phyloP scores from a whole-genome alignment of 2,329 filamentous ascomycete species.

The Macrophomina pseudophaseolina region DNA sequence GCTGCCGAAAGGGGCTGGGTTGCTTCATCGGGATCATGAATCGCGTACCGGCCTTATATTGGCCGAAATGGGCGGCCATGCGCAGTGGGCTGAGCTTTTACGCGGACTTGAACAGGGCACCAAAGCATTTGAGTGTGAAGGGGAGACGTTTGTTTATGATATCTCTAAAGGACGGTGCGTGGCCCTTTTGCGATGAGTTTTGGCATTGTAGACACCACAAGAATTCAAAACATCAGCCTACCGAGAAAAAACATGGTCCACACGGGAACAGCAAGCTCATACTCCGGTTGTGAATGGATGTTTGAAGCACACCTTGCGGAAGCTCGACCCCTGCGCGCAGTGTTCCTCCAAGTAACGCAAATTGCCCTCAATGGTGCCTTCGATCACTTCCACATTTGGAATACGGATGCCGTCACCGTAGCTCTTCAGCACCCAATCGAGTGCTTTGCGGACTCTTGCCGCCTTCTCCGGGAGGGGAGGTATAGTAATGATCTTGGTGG shows the following conservation, averaged over 20 bases:
- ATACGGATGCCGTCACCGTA: background rate
- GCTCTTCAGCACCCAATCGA: background rate
- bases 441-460: background rate
- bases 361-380: background rate
- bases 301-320: conserved; percentile 2
- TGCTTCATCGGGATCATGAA: background rate
- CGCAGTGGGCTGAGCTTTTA: background rate
- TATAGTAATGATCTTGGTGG: background rate
- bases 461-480: background rate
- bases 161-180: background rate
- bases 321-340: background rate
- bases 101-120: background rate
- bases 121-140: background rate
- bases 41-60: background rate
- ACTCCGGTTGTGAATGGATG: background rate
- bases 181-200: background rate
- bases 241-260: too few relatives aligned
- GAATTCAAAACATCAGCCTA: too few relatives aligned
- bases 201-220: too few relatives aligned
- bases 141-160: background rate
- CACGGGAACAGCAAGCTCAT: background rate
- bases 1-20: background rate
- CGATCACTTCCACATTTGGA: background rate
- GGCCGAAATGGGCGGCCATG: background rate
- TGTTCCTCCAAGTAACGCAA: background rate